phyloP scores from a whole-genome alignment of 1,284 basidiomycete genomes.

The Ceraceosorus bombacis region DNA sequence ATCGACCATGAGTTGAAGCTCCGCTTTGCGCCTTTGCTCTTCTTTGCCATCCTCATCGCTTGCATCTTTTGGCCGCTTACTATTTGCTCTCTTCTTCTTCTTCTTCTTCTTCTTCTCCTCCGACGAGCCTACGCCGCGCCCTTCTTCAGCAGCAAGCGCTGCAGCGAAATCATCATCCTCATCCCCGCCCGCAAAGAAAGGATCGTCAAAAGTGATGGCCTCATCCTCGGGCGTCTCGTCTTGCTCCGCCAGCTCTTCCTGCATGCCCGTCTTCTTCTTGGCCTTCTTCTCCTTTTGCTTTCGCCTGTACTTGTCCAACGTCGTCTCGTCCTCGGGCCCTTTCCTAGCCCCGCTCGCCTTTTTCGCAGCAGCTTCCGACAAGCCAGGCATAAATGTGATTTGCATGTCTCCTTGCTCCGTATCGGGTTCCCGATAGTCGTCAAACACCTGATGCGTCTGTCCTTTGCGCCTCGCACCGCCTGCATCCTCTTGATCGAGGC shows the following conservation, averaged over 20 bases:
- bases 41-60: slow-evolving; percentile 16
- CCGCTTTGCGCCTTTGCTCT: slow-evolving; percentile 13
- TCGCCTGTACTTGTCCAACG: slow-evolving; percentile 43
- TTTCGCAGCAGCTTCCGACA: slow-evolving; percentile 32
- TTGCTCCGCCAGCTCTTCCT: slow-evolving; percentile 6
- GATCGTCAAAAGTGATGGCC: slow-evolving; percentile 54
- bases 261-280: slow-evolving; percentile 17
- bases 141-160: slow-evolving; percentile 55
- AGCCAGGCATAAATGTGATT: slow-evolving; percentile 45
- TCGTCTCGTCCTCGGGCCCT: slow-evolving; percentile 31
- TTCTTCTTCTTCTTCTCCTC: slow-evolving; percentile 13
- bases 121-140: slow-evolving; percentile 61
- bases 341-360: slow-evolving; percentile 17
- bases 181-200: slow-evolving; percentile 51
- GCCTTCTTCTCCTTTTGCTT: slow-evolving; percentile 47
- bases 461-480: slow-evolving; percentile 3
- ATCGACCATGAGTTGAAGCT: slow-evolving; percentile 26
- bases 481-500: slow-evolving; percentile 17
- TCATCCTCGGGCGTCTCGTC: slow-evolving; percentile 4
- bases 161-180: slow-evolving; percentile 41
- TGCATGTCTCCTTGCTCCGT: slow-evolving; percentile 37
- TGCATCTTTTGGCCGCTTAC: background rate
- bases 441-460: slow-evolving; percentile 19
- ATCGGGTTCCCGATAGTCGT: slow-evolving; percentile 21
- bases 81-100: slow-evolving; percentile 13